Conservation (phyloP, 208 protist species). For the Leishmania tarentolae region DNA sequence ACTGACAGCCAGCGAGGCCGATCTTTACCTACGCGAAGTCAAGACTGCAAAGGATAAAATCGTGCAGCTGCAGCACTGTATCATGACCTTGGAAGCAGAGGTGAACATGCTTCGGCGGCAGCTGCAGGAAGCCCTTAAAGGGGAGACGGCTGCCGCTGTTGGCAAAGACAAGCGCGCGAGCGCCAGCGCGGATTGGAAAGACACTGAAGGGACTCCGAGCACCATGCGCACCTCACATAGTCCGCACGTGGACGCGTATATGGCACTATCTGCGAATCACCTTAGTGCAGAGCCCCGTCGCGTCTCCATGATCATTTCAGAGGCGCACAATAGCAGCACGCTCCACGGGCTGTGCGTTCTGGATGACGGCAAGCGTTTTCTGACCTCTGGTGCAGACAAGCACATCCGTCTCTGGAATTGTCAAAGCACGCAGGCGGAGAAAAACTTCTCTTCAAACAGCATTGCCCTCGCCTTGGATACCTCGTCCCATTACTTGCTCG, state of each 20-base stretch:
- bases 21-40: slow-evolving; percentile 37
- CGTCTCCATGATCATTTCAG: slow-evolving; percentile 30
- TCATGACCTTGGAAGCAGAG: slow-evolving; percentile 43
- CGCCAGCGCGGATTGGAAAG: neutral
- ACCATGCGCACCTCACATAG: neutral
- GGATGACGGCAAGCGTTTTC: slow-evolving; percentile 38
- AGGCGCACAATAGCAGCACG: slow-evolving; percentile 43
- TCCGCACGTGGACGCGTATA: slow-evolving; percentile 15
- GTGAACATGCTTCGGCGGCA: slow-evolving; percentile 26
- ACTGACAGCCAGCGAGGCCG: slow-evolving; percentile 41
- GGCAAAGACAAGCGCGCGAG: neutral
- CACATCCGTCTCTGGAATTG: slow-evolving; percentile 55
- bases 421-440: slow-evolving; percentile 31
- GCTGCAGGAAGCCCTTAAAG: slow-evolving; percentile 1
- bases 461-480: slow-evolving; percentile 55
- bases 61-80: slow-evolving; percentile 41
- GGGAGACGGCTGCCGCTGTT: neutral
- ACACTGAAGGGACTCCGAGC: neutral
- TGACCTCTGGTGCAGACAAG: slow-evolving; percentile 61
- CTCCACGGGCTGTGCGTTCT: slow-evolving; percentile 49
- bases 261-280: neutral
- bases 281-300: slow-evolving; percentile 21
- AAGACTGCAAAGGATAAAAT: slow-evolving; percentile 43
- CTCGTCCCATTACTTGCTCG: slow-evolving; percentile 55
- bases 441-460: slow-evolving; percentile 38